Base-by-base conservation (phyloP, 2,329 filamentous ascomycete species). In the Epichloe brachyelytri region DNA sequence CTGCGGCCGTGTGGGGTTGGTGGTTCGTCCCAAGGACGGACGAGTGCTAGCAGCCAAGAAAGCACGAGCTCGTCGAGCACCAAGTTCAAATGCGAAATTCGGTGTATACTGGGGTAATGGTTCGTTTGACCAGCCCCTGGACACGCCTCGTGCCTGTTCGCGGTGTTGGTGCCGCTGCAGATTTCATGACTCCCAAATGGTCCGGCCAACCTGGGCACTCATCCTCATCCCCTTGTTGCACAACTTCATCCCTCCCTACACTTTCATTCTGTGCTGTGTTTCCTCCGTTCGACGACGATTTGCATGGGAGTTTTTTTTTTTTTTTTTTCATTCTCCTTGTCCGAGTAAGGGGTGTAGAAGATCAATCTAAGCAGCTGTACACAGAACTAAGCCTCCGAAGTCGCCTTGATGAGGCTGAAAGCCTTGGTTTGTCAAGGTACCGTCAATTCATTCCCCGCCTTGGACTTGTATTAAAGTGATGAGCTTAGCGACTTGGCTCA, bases 1-100 rank as follows among this genome's bases (percentile, higher is more conserved):
- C 61, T 68, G 68, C 68, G 66, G 65, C 66, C 67, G 59, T 63
- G 68, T 68, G 65, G 68, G 64, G 60, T 64, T 61, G 55, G 61
- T 68, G 60, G 63, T 67, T 68, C 64, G 63, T 68, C 61, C 63
- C 62, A 59, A 62, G 54, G 60, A 56, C 57, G 58, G 62, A 65
- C 63, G 67, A 66, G 59, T 66, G 65, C 68, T 63, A 66, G 56
- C 54, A 59, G 57, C 58, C 60, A 59, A 62, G 60, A 58, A 58
- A 44, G 39, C 44, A 37, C 36, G 51, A 61, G 59, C 56, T 60
- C 57, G 55, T 60, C 61, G 33, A 49, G 26, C 8, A 36, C 19
- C 20, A 11, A 38, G 43, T 43, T 46, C 53, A 52, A 51, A 52
- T 58, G 62, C 57, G 60, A 60, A 59, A 62, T 60, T 67, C 66